phyloP scores from a whole-genome alignment of 2,329 filamentous ascomycete species.

The Trichoderma breve region DNA sequence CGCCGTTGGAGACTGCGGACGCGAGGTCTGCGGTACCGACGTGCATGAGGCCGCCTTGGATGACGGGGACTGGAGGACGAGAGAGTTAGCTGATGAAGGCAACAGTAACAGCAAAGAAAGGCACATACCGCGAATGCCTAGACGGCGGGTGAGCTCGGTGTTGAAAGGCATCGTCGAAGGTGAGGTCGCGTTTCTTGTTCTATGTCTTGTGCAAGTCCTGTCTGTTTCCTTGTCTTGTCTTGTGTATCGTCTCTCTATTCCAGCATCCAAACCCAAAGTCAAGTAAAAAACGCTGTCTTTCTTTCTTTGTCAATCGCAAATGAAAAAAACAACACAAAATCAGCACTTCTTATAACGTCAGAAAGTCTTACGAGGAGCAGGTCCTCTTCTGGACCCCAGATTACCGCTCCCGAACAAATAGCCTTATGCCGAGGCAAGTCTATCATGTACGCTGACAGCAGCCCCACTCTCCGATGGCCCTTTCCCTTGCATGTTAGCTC shows the following conservation, averaged over 20 bases:
- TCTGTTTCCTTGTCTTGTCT: not conserved
- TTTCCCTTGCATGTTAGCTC: not conserved
- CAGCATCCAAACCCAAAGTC: not conserved
- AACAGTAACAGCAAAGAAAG: not conserved
- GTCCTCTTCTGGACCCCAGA: not conserved
- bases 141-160: constrained; percentile 56
- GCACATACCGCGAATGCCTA: constrained; percentile 52
- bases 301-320: not conserved
- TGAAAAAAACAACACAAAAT: not conserved
- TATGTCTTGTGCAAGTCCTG: not conserved
- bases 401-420: not conserved
- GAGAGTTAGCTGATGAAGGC: not conserved
- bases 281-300: not conserved
- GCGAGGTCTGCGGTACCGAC: constrained; percentile 79
- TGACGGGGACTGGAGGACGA: constrained; percentile 62
- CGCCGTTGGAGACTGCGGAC: constrained; percentile 75
- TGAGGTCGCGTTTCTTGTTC: not conserved
- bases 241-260: not conserved
- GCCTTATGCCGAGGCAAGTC: not conserved
- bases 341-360: not conserved
- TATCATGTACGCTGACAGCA: not conserved
- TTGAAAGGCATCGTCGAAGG: constrained; percentile 51
- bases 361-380: not conserved
- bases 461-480: not conserved
- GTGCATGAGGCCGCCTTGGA: constrained; percentile 87